A percentile compares a stretch with the other conserved stretches of the same genome.
Conservation (phyloP, 2,329 filamentous ascomycete genomes). For the Botrytis fabae region DNA sequence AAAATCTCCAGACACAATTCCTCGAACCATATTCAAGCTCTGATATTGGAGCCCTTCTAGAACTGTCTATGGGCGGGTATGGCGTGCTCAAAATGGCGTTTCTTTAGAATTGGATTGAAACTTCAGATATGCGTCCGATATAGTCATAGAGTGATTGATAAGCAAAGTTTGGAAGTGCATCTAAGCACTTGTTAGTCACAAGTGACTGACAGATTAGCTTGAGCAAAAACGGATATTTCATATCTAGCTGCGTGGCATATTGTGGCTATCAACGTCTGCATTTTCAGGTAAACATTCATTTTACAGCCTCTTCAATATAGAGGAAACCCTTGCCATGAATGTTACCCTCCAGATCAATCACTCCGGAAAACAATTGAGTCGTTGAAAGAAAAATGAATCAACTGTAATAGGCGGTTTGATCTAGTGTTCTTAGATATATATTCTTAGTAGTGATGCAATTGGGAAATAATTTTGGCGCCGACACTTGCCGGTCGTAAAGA, state of each 20-base stretch:
- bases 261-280: background rate
- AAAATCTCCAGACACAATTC: background rate
- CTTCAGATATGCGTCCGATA: background rate
- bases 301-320: background rate
- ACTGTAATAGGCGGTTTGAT: no score
- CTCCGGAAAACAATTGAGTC: no score
- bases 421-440: no score
- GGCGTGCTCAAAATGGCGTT: background rate
- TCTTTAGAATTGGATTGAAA: background rate
- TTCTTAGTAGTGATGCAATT: background rate
- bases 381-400: no score
- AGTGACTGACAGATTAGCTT: background rate
- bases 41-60: background rate
- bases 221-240: background rate
- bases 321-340: background rate
- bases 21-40: background rate
- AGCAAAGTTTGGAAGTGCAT: background rate
- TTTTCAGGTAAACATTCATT: background rate
- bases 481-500: background rate
- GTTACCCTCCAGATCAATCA: accelerated
- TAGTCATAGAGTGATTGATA: background rate
- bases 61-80: background rate
- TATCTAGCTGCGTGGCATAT: background rate
- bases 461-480: background rate
- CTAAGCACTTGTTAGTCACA: background rate